Base-by-base conservation (phyloP, 441 rosid species). In the Pelargonium myrrhifolium region DNA sequence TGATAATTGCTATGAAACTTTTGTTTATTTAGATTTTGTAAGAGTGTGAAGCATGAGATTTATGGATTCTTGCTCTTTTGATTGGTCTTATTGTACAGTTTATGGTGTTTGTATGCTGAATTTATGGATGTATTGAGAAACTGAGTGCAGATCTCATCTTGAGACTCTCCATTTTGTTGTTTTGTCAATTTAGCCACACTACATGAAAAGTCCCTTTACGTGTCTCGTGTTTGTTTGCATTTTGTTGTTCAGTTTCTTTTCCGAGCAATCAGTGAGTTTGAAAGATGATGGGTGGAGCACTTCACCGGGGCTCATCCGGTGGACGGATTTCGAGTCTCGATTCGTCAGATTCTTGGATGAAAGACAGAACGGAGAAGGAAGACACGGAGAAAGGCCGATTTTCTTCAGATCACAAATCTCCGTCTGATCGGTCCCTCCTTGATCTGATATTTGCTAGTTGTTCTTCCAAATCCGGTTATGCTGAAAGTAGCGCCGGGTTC, bases 341-440 rank as follows among this genome's bases (percentile, higher is more conserved):
- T 74, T 78, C 85, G 11, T 71, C 84, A 85, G 96, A 87, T 66
- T 85, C 88, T n/a, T 89, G 86, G 76, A 86, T 79, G 96, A 89
- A 92, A 71, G 97, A 83, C 79, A 88, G 80, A 73, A 74, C 84
- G 10, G 95, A 85, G 4, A 93, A 82, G 75, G 93, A 83, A 64
- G 90, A 89, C 72, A 77, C 74, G 77, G 78, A 79, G 47, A 79
- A 53, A 53, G 59, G 59, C 8, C 59, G 59, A 20, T 53, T 53
- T 53, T 17, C 59, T 53, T 53, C 59, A 53, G 59, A 53, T 53
- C 59, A 53, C 59, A 17, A 18, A 53, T 17, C 59, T 53, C 22
- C 59, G 17, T 53, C 59, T 1, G 59, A 53, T 2, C 59, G 59
- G 4, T 53, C 59, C 59, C 15, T 53, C 59, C 24, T 53, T 17